Conservation (phyloP, 352 stramenopile species). For the Phytophthora foliorum region DNA sequence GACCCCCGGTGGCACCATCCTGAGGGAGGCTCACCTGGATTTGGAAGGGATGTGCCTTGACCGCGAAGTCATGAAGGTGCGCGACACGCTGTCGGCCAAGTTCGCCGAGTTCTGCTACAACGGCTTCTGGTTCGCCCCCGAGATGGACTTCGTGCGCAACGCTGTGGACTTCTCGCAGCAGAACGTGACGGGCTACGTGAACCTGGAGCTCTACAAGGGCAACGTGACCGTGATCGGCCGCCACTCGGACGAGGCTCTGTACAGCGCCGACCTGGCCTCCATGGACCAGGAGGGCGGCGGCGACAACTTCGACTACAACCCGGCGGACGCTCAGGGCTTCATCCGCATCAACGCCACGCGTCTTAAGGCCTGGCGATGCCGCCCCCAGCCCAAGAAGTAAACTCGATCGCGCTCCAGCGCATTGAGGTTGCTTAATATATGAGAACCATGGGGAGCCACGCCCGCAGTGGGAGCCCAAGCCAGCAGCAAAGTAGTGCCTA, state of each 20-base stretch:
- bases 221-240: conserved; percentile 96
- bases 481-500: conserved; percentile 24
- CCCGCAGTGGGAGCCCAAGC: conserved; percentile 1
- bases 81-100: conserved; percentile 94
- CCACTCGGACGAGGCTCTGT: conserved; percentile 94
- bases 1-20: conserved; percentile 96
- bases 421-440: conserved; percentile 40
- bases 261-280: conserved; percentile 97
- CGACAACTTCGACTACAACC: conserved; percentile 98
- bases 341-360: conserved; percentile 99
- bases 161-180: conserved; percentile 96
- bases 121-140: conserved; percentile 99
- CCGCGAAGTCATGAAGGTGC: conserved; percentile 96
- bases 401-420: conserved; percentile 14
- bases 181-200: conserved; percentile 95
- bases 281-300: conserved; percentile 99
- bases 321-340: conserved; percentile 97
- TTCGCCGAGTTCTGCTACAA: conserved; percentile 99
- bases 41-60: conserved; percentile 98
- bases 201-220: conserved; percentile 98
- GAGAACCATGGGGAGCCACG: conserved; percentile 17
- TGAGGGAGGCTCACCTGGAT: conserved; percentile 89
- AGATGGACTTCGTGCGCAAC: conserved; percentile 98
- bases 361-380: conserved; percentile 95
- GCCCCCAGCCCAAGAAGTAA: conserved; percentile 63